Conservation (phyloP, 225 moss, liverwort and hornwort genomes). For the Physcomitrium patens region DNA sequence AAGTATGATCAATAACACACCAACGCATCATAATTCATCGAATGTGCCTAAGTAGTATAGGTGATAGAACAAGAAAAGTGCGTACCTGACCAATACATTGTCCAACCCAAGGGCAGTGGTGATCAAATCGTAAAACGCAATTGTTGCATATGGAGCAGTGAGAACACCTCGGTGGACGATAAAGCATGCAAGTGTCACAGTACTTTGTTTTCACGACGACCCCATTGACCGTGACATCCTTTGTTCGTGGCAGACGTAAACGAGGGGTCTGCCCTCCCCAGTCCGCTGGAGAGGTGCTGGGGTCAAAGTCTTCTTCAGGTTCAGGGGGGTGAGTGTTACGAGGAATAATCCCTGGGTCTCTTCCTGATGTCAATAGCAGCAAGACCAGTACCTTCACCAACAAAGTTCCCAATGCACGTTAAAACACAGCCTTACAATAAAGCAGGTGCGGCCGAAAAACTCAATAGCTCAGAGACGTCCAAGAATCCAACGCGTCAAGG, state of each 20-base stretch:
- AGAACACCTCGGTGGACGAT: constrained; percentile 95
- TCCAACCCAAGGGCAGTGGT: constrained; percentile 99
- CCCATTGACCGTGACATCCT: constrained; percentile 90
- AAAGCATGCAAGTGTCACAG: constrained; percentile 99
- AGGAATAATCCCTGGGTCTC: constrained; percentile 97
- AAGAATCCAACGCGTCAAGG: background rate
- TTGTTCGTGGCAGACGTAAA: constrained; percentile 80
- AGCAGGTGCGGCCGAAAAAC: background rate
- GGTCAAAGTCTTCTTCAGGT: constrained; percentile 89
- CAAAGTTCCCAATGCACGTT: background rate
- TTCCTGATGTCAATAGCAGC: constrained; percentile 87
- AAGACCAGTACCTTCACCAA: constrained; percentile 74
- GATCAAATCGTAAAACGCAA: constrained; percentile 94
- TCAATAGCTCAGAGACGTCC: background rate
- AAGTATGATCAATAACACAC: background rate
- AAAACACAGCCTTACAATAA: background rate
- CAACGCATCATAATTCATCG: background rate
- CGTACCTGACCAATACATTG: constrained; percentile 97
- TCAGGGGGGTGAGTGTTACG: constrained; percentile 90
- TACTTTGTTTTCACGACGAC: constrained; percentile 91
- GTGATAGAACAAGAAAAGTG: background rate
- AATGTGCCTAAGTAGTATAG: background rate
- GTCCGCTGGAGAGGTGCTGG: constrained; percentile 63
- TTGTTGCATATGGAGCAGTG: constrained; percentile 99
- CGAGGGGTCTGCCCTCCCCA: constrained; percentile 94